Evolutionary conservation across 257 asterid species (phyloP), one percentile per base, ranked within the genome.

Genomic region (Nicotiana undulata): DNA sequence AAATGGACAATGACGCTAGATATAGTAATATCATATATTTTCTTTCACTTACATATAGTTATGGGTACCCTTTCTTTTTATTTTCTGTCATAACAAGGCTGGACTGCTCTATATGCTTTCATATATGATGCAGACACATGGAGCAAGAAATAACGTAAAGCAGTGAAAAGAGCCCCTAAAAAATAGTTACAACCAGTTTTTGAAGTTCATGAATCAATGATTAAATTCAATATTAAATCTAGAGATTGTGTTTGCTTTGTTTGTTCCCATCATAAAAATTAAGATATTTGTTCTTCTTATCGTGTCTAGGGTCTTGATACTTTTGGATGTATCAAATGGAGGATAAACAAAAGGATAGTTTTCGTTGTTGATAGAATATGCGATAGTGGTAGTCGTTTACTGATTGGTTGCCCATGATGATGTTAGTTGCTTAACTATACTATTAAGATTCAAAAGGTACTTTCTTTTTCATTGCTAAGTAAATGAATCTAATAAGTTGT

Each of bases 111-210:
- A 76, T 90, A 86, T 95, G 88, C 96, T 97, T 81, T 95, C 98
- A 4, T 91, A 89, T 85, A 90, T 92, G 70, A 92, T 95, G 99
- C 99, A 97, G 74, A 95, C 97, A 9, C 99, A 92, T 85, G 97
- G 99, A 76, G 89, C 96, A 81, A 89, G 89, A 31, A 93, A 74
- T 97, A 93, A 84, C 94, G 99, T 64, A 97, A 95, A 79, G 82
- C 94, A 81, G 86, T 95, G 58, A 95, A 86, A 85, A 91, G 89
- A 85, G 74, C 93, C 84, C 89, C 97, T 29, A 51, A 55, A 79
- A 84, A 87, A 79, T 97, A 92, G 85, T 74, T 95, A 90, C 84
- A 79, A 79, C 89, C 90, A 74, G 88, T 95, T 22, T 95, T 86
- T 86, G 97, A 95, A 98, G 99, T 95, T 82, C 85, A 88, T 51